Percentiles rank a stretch among this genome's conserved stretches.
Evolutionary conservation across 768 basidiomycete genomes (phyloP).

Genomic region (Phanerochaete sordida): DNA sequence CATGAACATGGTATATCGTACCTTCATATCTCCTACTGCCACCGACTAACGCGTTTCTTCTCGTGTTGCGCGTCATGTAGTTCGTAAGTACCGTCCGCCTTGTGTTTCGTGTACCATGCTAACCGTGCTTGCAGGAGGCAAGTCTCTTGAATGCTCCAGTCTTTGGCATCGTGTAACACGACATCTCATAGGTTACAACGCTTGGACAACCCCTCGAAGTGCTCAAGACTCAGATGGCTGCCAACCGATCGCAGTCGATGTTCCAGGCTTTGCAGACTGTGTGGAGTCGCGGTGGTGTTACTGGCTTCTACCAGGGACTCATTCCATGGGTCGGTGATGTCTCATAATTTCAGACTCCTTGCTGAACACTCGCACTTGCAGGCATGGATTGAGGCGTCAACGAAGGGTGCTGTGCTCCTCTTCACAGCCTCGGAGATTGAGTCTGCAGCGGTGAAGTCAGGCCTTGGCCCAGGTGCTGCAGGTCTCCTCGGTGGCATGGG

Average conservation of each 20-base stretch:
- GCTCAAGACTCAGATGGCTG: conserved; percentile 99
- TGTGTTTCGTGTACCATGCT: conserved; percentile 17
- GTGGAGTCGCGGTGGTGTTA: conserved; percentile 86
- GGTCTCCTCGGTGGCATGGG: conserved; percentile 97
- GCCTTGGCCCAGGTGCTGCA: conserved; percentile 74
- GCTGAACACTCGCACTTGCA: conserved; percentile 25
- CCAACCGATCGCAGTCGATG: conserved; percentile 92
- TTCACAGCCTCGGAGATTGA: conserved; percentile 97
- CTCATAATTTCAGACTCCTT: not conserved
- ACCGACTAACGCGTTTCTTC: conserved; percentile 8
- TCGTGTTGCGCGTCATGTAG: conserved; percentile 16
- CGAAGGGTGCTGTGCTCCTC: conserved; percentile 93
- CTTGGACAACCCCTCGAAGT: conserved; percentile 98
- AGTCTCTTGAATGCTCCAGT: conserved; percentile 29
- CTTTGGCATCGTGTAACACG: not conserved
- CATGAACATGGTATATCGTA: conserved; percentile 87
- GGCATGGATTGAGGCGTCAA: conserved; percentile 99
- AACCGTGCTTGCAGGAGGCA: conserved; percentile 56
- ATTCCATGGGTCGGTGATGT: conserved; percentile 82
- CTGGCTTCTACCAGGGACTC: conserved; percentile 95
- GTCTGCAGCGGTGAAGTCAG: conserved; percentile 55
- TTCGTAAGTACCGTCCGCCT: conserved; percentile 29
- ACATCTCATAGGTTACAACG: conserved; percentile 75
- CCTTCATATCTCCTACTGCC: conserved; percentile 13
- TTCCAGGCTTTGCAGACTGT: conserved; percentile 77